Evolutionary conservation across 768 basidiomycete genomes (phyloP).

Genomic region (Naematelia aurantialba): DNA sequence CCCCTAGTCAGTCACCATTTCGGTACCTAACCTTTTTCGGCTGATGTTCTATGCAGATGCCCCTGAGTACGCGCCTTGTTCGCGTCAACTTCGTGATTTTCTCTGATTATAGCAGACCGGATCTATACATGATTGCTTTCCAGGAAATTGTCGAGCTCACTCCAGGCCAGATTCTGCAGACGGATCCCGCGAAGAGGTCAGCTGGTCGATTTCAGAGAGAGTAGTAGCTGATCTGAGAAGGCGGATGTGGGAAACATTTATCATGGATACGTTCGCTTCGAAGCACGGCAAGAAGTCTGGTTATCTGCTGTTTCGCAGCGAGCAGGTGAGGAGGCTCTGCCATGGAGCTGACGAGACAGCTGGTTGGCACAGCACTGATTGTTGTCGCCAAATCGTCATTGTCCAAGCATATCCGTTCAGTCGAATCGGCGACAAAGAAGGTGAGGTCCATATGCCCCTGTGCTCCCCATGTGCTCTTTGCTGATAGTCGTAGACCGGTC

Average conservation of each 20-base stretch:
- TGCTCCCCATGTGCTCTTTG: neutral
- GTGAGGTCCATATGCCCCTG: constrained; percentile 55
- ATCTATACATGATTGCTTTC: constrained; percentile 85
- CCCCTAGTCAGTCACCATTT: constrained; percentile 54
- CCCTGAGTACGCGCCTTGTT: no score
- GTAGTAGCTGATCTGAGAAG: constrained; percentile 46
- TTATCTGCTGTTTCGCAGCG: constrained; percentile 84
- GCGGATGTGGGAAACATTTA: constrained; percentile 77
- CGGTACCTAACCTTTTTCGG: no score
- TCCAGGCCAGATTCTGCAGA: constrained; percentile 94
- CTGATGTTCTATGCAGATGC: no score
- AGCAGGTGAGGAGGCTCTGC: constrained; percentile 62
- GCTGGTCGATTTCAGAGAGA: constrained; percentile 9
- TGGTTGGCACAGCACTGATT: constrained; percentile 90
- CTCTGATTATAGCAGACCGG: constrained; percentile 53
- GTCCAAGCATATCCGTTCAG: constrained; percentile 76
- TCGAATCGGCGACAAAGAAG: constrained; percentile 88
- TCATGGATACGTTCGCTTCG: constrained; percentile 71
- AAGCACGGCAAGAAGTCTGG: constrained; percentile 65
- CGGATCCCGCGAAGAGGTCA: constrained; percentile 86
- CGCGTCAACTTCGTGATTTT: neutral
- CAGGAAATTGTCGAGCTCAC: constrained; percentile 97
- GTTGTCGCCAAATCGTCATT: constrained; percentile 75
- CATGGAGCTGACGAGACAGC: constrained; percentile 53
- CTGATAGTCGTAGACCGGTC: constrained; percentile 51